Evolutionary conservation across 306 rosid species (phyloP).

Genomic region (Dalbergia cochinchinensis): DNA sequence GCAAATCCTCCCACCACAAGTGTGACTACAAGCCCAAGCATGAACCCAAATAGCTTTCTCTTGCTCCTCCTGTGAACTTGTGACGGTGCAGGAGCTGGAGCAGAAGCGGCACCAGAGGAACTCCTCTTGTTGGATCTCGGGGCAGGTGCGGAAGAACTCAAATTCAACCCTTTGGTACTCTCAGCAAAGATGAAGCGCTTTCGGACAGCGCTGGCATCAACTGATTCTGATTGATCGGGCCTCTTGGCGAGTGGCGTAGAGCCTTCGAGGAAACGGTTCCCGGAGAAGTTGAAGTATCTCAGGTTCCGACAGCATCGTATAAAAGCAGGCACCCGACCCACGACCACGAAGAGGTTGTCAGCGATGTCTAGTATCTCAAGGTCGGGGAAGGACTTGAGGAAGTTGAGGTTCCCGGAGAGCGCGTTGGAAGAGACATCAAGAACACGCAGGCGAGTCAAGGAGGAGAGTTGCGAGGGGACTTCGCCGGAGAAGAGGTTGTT

Average conservation of each 20-base stretch:
- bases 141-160: not conserved
- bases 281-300: constrained; percentile 69
- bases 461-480: constrained; percentile 67
- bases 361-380: constrained; percentile 77
- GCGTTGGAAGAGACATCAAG: constrained; percentile 76
- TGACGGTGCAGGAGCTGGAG: constrained; percentile 42
- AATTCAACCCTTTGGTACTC: not conserved
- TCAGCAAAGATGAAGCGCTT: not conserved
- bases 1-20: constrained; percentile 76
- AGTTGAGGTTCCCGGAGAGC: constrained; percentile 74
- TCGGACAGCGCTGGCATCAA: not conserved
- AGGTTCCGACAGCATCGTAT: constrained; percentile 85
- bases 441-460: constrained; percentile 66
- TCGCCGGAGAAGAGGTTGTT: constrained; percentile 72
- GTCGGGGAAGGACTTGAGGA: constrained; percentile 81
- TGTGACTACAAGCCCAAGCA: constrained; percentile 56
- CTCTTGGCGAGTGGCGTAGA: constrained; percentile 40
- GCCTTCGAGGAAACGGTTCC: constrained; percentile 71
- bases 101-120: constrained; percentile 43
- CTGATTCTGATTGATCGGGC: constrained; percentile 39
- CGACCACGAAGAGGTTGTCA: constrained; percentile 60
- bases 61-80: constrained; percentile 11
- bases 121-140: not conserved
- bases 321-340: constrained; percentile 73
- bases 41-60: constrained; percentile 64